These are phyloP conservation scores for Penicillium argentinense DNA, from an alignment of 495 filamentous ascomycete genomes.

Conservation along the genomic window DNA sequence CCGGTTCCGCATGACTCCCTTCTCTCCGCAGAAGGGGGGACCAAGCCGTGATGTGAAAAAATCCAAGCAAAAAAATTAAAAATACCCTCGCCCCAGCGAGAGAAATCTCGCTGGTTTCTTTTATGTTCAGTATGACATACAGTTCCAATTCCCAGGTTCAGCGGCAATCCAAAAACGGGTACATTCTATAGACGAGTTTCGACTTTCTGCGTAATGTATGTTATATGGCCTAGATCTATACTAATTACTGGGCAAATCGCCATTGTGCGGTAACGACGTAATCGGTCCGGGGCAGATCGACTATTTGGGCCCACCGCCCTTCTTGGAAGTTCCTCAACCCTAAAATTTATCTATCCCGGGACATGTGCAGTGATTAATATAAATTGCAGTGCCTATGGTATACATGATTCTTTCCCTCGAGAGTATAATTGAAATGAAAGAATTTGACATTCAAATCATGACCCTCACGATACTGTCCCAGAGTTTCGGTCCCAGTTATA, in stretches of 20 bases:
- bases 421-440: too few species aligned
- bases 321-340: neutral
- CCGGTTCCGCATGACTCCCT: conserved; percentile 34
- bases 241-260: neutral
- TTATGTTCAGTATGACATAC: conserved; percentile 47
- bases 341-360: too few species aligned
- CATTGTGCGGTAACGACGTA: conserved; percentile 19
- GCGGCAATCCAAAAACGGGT: conserved; percentile 37
- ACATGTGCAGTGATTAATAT: too few species aligned
- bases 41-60: conserved; percentile 40
- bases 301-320: neutral
- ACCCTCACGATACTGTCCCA: too few species aligned
- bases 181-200: conserved; percentile 14
- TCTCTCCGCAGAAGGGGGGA: conserved; percentile 11
- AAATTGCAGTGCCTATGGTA: too few species aligned
- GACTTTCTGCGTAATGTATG: too few species aligned
- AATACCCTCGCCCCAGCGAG: conserved; percentile 42
- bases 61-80: conserved; percentile 43
- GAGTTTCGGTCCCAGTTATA: too few species aligned
- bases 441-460: too few species aligned
- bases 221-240: too few species aligned
- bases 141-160: conserved; percentile 40
- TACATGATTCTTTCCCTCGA: too few species aligned
- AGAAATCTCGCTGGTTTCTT: conserved; percentile 29
- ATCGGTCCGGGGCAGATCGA: conserved; percentile 10